Evolutionary conservation across 2,329 filamentous ascomycete species (phyloP), one percentile per base, ranked within the genome.

Genomic region (Fusarium beomiforme): DNA sequence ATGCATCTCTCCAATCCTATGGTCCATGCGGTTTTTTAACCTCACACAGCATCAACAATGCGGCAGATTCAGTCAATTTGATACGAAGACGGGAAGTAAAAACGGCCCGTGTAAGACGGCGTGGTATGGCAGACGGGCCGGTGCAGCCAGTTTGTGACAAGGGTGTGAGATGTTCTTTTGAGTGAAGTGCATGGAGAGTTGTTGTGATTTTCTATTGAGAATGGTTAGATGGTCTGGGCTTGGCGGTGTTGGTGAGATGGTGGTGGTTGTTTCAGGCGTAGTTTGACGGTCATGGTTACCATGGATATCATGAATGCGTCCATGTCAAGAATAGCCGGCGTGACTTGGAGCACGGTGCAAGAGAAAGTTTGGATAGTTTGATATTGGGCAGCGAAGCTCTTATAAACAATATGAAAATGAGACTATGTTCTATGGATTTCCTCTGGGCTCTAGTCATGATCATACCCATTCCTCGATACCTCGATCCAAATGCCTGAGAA

Each of bases 61-160:
- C 47, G 54, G 67, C 5, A 62, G 49, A 46, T 33, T 24, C 34
- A 42, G 19, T 64, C n/a, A 42, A 54, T 37, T 8, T 42, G 34
- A 67, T 50, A 51, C 41, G 34, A 67, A 37, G 24, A 51, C 65
- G 65, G 64, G 58, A 64, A 64, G 61, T 57, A 58, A 53, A 70
- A 69, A 72, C 69, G 69, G 69, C 65, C 69, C 69, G 65, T 72
- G 41, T 43, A 50, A 47, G 58, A 67, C 70, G 70, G 66, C 58
- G 66, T 67, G 53, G 47, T 47, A 69, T 61, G 51, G 59, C 57
- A 66, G 58, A 72, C 70, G 70, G 70, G 50, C 70, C 70, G 70
- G 70, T 68, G 69, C 69, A 72, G 44, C 56, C 64, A 67, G 37
- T 13, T 36, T 34, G n/a, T 37, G 39, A 73, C 66, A 55, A 67